Evolutionary conservation across 345 rosid species (phyloP).

Genomic region (Euclidium syriacum): DNA sequence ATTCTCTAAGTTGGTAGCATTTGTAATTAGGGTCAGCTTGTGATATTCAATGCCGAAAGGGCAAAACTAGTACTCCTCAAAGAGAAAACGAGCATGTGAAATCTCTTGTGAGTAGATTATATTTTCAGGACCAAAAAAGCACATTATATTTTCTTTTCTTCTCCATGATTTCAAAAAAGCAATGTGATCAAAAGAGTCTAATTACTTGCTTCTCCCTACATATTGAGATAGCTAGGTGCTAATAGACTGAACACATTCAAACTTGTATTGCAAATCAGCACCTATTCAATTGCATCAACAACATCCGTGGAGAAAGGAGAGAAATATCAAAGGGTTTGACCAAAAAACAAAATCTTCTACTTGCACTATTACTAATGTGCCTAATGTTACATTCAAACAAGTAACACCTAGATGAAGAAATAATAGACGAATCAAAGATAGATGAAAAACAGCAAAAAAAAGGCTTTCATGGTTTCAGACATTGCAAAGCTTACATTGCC

Average conservation of each 20-base stretch:
- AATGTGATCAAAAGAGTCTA: background rate
- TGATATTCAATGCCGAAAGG: no score
- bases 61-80: no score
- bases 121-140: no score
- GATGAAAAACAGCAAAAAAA: conserved; percentile 23
- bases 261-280: conserved; percentile 2
- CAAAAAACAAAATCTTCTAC: conserved; percentile 1
- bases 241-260: conserved; percentile 6
- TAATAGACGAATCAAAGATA: background rate
- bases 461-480: conserved; percentile 34
- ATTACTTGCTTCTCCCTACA: background rate
- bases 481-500: conserved; percentile 44
- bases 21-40: no score
- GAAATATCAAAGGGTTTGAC: conserved; percentile 11
- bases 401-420: conserved; percentile 3
- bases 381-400: conserved; percentile 14
- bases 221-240: background rate
- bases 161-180: no score
- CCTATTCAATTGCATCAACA: background rate
- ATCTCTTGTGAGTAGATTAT: no score
- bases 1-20: no score
- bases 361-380: conserved; percentile 23
- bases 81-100: no score
- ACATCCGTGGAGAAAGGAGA: background rate
- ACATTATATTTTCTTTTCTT: no score